These are phyloP conservation scores for Typha latifolia DNA, from an alignment of 176 grass and related monocot genomes.

Conservation along the genomic window DNA sequence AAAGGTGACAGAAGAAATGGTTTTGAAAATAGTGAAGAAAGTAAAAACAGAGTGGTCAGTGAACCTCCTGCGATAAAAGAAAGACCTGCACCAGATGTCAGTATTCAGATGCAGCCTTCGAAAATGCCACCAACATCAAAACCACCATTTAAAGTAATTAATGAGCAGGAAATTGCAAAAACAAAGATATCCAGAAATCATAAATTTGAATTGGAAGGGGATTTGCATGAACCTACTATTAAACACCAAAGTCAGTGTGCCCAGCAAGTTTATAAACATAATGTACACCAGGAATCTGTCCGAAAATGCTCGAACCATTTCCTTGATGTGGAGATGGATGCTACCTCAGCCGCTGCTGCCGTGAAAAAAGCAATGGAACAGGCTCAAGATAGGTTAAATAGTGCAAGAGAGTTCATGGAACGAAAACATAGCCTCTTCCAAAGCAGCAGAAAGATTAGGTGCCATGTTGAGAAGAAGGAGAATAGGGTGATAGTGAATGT, in stretches of 20 bases:
- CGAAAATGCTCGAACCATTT: not conserved
- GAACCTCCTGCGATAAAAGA: too few species aligned
- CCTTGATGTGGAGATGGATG: constrained; percentile 1
- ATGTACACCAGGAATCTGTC: not conserved
- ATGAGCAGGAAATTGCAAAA: not conserved
- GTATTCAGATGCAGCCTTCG: not conserved
- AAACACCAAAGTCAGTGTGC: not conserved
- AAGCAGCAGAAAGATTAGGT: not conserved
- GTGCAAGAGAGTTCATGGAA: constrained; percentile 6
- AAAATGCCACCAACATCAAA: constrained; percentile 2
- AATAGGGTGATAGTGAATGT: not conserved
- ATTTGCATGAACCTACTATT: not conserved
- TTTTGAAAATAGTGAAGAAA: not conserved
- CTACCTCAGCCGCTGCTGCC: constrained; percentile 6
- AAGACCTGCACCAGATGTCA: not conserved
- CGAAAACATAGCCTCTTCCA: not conserved
- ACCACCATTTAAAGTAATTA: not conserved
- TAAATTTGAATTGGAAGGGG: not conserved
- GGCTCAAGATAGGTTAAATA: not conserved
- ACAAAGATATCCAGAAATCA: not conserved
- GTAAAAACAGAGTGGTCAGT: not conserved
- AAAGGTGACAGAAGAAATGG: not conserved
- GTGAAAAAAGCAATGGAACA: constrained; percentile 8
- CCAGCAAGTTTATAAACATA: not conserved
- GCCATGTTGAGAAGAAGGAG: not conserved